These are phyloP conservation scores for Cryptococcus deneoformans DNA, from an alignment of 1,284 basidiomycete genomes.

Conservation along the genomic window DNA sequence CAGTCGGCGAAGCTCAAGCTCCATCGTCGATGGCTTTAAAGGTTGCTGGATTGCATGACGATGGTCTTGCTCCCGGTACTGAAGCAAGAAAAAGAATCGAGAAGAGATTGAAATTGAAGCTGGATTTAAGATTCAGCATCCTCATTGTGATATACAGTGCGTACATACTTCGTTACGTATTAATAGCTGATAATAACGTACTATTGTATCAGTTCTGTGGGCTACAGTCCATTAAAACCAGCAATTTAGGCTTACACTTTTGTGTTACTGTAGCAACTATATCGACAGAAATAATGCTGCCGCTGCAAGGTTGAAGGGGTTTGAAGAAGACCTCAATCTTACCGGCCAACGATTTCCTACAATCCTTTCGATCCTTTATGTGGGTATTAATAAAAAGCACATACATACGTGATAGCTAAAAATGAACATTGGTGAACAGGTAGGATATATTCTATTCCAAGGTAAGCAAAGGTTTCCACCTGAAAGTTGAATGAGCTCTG, in stretches of 20 bases:
- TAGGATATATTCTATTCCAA: constrained; percentile 70
- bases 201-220: too few species aligned
- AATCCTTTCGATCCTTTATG: constrained; percentile 38
- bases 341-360: constrained; percentile 28
- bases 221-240: too few species aligned
- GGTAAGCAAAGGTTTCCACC: constrained; percentile 11
- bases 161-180: too few species aligned
- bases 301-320: constrained; percentile 31
- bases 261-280: constrained; percentile 14
- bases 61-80: constrained; percentile 9
- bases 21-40: neutral
- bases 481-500: too few species aligned
- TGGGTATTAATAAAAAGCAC: neutral
- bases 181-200: too few species aligned
- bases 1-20: too few species aligned
- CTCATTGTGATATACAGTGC: constrained; percentile 21
- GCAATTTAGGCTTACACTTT: too few species aligned
- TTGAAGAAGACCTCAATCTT: constrained; percentile 39
- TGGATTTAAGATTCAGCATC: constrained; percentile 41
- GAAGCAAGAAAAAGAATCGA: constrained; percentile 25
- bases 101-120: constrained; percentile 41
- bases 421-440: neutral
- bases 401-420: neutral
- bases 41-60: neutral
- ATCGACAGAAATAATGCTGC: constrained; percentile 43